Evolutionary conservation across 805 yeast species (phyloP), one percentile per base, ranked within the genome.

Genomic region (Ogataea neopini): DNA sequence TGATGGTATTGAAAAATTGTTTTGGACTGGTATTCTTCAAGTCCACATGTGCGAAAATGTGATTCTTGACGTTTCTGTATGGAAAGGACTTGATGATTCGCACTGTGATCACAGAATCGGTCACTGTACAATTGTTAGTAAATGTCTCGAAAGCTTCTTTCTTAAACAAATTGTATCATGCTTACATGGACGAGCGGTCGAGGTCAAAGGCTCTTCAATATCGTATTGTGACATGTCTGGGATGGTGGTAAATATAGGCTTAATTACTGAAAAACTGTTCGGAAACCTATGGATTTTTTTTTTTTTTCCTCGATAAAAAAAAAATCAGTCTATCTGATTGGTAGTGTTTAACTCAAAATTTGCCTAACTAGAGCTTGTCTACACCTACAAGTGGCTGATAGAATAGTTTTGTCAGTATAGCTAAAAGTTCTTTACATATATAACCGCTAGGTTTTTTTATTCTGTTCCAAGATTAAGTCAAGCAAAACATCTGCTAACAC

Each of bases 1-100:
- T 57, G 8, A 84, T 71, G 49, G 70, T 72, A 15, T 79, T 81
- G 29, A 84, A 74, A 17, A 94, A 70, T 55, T 81, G 80, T 40
- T 69, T 70, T 0, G 90, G 86, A 0, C 89, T 88, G 44, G 84
- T 81, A 8, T 68, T 71, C 50, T 82, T 77, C 60, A 94, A 76
- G 66, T 94, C 87, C 43, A 89, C 75, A 54, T 84, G 78, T 22
- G 75, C 79, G 39, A 90, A 67, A 7, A 91, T 79, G 51, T 84
- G 71, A 62, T 88, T 89, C 63, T 83, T 84, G 43, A 88, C 91
- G 58, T 92, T 90, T 69, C 97, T 77, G 69, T 86, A 88, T 19
- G 94, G 92, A 64, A 94, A 94, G 1, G 97, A 89, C 63, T 92
- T 92, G 60, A 94, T 80, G 18, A 94, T 79, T 49, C 99, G 79